phyloP scores from a whole-genome alignment of 75 land plant genomes.

The Pinus tabuliformis region DNA sequence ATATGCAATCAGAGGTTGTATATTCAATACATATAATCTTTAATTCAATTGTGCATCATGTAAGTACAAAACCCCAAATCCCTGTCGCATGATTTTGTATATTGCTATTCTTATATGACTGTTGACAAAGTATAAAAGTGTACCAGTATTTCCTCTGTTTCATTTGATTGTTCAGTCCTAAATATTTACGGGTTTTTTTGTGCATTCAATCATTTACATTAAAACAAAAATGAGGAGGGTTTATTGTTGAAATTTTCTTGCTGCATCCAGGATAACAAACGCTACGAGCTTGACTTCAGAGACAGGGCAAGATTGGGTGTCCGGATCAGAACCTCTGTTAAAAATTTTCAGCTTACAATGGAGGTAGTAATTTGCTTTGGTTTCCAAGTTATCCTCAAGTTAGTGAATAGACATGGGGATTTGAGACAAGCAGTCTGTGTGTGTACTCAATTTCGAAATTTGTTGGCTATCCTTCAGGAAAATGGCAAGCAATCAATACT shows the following conservation, averaged over 20 bases:
- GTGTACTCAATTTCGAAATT: too few species aligned
- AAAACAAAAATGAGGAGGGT: too few species aligned
- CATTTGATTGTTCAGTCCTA: not conserved
- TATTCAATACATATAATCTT: too few species aligned
- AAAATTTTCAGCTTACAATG: constrained; percentile 77
- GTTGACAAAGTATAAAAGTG: not conserved
- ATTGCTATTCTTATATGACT: not conserved
- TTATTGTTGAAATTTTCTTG: not conserved
- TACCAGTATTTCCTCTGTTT: not conserved
- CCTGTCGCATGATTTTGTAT: too few species aligned
- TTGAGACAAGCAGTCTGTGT: not conserved
- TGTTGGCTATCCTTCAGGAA: constrained; percentile 31
- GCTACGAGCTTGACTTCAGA: constrained; percentile 76
- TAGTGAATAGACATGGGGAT: not conserved
- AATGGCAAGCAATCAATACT: constrained; percentile 67
- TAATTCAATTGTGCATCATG: too few species aligned
- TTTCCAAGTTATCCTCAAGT: not conserved
- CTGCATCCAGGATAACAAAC: constrained; percentile 31
- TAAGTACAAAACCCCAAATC: too few species aligned
- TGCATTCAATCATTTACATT: too few species aligned
- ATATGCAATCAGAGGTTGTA: not conserved
- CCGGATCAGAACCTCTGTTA: constrained; percentile 62
- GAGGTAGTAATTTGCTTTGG: constrained; percentile 43
- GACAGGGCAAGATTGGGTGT: constrained; percentile 52
- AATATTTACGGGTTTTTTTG: too few species aligned